Evolutionary conservation across 1,284 basidiomycete genomes (phyloP).

Genomic region (Vanrija pseudolonga): DNA sequence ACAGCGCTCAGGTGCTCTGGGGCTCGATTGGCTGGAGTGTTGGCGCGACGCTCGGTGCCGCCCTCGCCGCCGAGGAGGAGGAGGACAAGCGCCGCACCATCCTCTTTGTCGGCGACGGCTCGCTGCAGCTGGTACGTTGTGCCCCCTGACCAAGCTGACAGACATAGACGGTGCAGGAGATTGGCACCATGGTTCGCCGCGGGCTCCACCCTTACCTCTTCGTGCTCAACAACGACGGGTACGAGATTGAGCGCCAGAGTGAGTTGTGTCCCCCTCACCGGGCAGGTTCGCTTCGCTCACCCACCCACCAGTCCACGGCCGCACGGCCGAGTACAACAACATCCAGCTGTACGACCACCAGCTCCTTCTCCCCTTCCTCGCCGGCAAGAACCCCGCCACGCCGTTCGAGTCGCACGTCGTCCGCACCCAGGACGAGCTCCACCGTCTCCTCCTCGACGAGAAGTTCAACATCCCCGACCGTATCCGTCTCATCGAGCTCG

Average conservation of each 20-base stretch:
- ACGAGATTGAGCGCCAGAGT: conserved; percentile 78
- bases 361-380: conserved; percentile 46
- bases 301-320: conserved; percentile 38
- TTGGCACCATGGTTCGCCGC: conserved; percentile 53
- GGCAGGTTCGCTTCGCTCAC: background rate
- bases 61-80: conserved; percentile 67
- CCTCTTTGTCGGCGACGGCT: conserved; percentile 71
- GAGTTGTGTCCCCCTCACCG: conserved; percentile 57
- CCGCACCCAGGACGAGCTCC: conserved; percentile 54
- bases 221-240: conserved; percentile 84
- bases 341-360: conserved; percentile 50
- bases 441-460: conserved; percentile 48
- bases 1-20: conserved; percentile 62
- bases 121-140: conserved; percentile 51
- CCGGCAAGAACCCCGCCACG: conserved; percentile 4
- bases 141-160: background rate
- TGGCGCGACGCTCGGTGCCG: conserved; percentile 52
- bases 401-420: conserved; percentile 35
- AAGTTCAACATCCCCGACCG: conserved; percentile 42
- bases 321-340: conserved; percentile 50
- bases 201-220: conserved; percentile 51
- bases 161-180: conserved; percentile 49
- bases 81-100: conserved; percentile 63
- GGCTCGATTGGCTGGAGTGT: conserved; percentile 51
- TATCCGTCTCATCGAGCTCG: conserved; percentile 48